Evolutionary conservation across 768 basidiomycete species (phyloP).

Genomic region (Panaeolus cyanescens): DNA sequence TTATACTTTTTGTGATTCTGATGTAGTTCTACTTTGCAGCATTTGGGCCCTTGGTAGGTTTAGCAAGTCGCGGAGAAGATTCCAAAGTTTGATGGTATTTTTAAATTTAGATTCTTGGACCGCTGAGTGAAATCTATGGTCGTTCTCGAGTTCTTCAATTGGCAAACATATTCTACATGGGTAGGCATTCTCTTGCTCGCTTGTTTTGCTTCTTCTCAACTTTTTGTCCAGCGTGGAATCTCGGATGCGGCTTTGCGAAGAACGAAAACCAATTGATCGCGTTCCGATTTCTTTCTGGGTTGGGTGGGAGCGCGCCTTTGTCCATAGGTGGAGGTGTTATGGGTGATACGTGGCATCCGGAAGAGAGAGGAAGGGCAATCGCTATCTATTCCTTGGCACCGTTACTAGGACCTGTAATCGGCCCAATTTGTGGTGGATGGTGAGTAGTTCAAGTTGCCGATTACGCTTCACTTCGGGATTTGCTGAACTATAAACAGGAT

Average conservation of each 20-base stretch:
- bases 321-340: slow-evolving; percentile 70
- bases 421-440: slow-evolving; percentile 66
- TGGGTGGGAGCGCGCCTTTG: slow-evolving; percentile 75
- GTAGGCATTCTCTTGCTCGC: slow-evolving; percentile 35
- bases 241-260: slow-evolving; percentile 65
- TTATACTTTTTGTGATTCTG: not conserved
- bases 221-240: slow-evolving; percentile 52
- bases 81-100: not conserved
- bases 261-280: slow-evolving; percentile 59
- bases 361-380: slow-evolving; percentile 67
- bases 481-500: slow-evolving; percentile 42
- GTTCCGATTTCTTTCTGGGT: slow-evolving; percentile 68
- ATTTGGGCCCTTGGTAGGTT: slow-evolving; percentile 48
- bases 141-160: slow-evolving; percentile 61
- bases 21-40: slow-evolving; percentile 33
- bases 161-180: slow-evolving; percentile 65
- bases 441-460: slow-evolving; percentile 19
- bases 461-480: not conserved
- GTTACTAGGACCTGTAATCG: slow-evolving; percentile 64
- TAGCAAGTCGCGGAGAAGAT: not conserved
- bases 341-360: slow-evolving; percentile 60
- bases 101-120: slow-evolving; percentile 47
- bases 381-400: slow-evolving; percentile 69
- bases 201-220: too few species aligned
- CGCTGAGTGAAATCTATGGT: slow-evolving; percentile 73